These are phyloP conservation scores for Globisporangium cylindrosporum DNA, from an alignment of 352 stramenopile genomes.

Conservation along the genomic window DNA sequence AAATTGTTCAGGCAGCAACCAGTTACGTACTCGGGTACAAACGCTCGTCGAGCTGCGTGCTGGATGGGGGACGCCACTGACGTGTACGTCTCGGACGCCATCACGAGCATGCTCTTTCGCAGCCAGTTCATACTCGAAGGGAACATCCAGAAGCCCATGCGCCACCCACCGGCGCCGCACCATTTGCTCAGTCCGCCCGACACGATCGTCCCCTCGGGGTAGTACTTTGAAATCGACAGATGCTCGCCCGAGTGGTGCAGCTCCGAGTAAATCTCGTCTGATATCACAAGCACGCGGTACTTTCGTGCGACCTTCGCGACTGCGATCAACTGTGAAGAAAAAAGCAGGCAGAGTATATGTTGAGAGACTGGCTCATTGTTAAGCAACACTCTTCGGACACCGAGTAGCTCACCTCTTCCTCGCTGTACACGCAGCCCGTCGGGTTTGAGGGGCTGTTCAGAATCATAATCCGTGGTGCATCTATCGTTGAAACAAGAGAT, in stretches of 20 bases:
- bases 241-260: constrained; percentile 72
- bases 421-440: constrained; percentile 78
- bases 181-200: constrained; percentile 86
- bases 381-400: not conserved
- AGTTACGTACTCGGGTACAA: constrained; percentile 63
- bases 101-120: constrained; percentile 84
- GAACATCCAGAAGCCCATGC: constrained; percentile 88
- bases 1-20: not conserved
- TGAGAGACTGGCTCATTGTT: not conserved
- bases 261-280: constrained; percentile 89
- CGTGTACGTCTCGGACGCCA: constrained; percentile 88
- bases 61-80: constrained; percentile 85
- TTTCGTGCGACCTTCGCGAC: constrained; percentile 75
- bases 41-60: constrained; percentile 76
- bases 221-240: constrained; percentile 82
- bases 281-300: constrained; percentile 87
- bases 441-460: constrained; percentile 86
- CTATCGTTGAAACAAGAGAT: constrained; percentile 18
- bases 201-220: constrained; percentile 86
- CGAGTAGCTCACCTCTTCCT: constrained; percentile 51
- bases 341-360: not conserved
- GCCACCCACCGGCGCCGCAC: constrained; percentile 85
- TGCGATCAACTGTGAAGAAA: constrained; percentile 27
- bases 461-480: constrained; percentile 82
- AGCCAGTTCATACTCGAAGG: constrained; percentile 75